A percentile compares a stretch with the other conserved stretches of the same genome.
These are phyloP conservation scores for Tuber borchii DNA, from an alignment of 495 filamentous ascomycete species.

Conservation along the genomic window DNA sequence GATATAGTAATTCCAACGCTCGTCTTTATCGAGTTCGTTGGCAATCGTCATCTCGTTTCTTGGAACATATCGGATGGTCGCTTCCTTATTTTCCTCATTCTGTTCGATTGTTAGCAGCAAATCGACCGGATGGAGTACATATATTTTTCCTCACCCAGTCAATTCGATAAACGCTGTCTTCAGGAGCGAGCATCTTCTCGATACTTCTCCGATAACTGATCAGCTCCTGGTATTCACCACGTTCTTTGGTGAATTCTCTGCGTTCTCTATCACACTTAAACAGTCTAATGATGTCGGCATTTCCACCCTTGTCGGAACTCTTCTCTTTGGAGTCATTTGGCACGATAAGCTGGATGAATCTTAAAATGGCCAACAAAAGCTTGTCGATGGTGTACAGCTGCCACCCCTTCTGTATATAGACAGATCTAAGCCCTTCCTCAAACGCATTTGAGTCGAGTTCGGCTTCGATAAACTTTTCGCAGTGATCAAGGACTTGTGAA, in stretches of 20 bases:
- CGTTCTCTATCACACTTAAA: constrained; percentile 56
- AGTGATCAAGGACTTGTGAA: constrained; percentile 60
- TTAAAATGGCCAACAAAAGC: constrained; percentile 66
- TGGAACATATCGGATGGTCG: constrained; percentile 37
- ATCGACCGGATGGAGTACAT: constrained; percentile 12
- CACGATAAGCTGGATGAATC: constrained; percentile 67
- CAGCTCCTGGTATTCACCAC: constrained; percentile 40
- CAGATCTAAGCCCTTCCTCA: constrained; percentile 82
- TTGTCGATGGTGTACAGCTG: constrained; percentile 84
- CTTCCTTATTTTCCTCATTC: constrained; percentile 34
- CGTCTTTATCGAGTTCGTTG: constrained; percentile 53
- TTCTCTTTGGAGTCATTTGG: constrained; percentile 81
- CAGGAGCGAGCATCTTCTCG: constrained; percentile 32
- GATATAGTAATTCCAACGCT: constrained; percentile 86
- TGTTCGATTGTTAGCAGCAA: constrained; percentile 23
- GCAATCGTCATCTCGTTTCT: constrained; percentile 42
- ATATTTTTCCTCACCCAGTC: constrained; percentile 33
- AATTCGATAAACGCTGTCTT: constrained; percentile 37
- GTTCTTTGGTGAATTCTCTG: constrained; percentile 45
- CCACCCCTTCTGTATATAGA: constrained; percentile 82
- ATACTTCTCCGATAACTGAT: constrained; percentile 38
- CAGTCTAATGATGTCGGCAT: constrained; percentile 66
- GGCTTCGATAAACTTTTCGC: constrained; percentile 60
- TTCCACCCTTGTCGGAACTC: constrained; percentile 73
- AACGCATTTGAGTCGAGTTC: constrained; percentile 73